A percentile compares a stretch with the other conserved stretches of the same genome.
These are phyloP conservation scores for Leptodontidium sp. DNA, from an alignment of 2,329 filamentous ascomycete species.

Conservation along the genomic window DNA sequence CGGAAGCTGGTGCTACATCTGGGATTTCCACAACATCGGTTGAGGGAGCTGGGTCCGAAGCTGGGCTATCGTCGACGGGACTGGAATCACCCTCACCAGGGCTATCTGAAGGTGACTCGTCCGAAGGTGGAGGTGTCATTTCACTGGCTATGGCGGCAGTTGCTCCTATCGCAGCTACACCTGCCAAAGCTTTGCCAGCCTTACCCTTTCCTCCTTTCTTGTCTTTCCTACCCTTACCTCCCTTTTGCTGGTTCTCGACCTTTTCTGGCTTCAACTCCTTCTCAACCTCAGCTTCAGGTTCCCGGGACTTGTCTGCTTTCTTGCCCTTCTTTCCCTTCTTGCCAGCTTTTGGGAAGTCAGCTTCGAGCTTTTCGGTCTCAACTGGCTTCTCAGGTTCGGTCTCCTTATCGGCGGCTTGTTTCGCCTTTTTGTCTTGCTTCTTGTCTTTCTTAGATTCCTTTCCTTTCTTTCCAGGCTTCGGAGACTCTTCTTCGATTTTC, in stretches of 20 bases:
- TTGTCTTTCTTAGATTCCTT: constrained; percentile 29
- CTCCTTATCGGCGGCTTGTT: constrained; percentile 9
- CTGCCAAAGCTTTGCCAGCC: constrained; percentile 25
- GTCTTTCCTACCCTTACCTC: constrained; percentile 28
- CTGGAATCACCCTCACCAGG: constrained; percentile 21
- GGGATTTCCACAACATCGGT: background rate
- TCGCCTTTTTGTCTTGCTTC: constrained; percentile 24
- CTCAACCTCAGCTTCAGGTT: constrained; percentile 4
- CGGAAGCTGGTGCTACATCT: background rate
- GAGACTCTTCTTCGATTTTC: constrained; percentile 9
- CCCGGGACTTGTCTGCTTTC: constrained; percentile 15
- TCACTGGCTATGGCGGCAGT: constrained; percentile 20
- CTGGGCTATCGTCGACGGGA: constrained; percentile 1
- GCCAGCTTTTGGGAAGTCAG: constrained; percentile 11
- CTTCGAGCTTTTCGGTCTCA: constrained; percentile 16
- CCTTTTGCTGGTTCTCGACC: constrained; percentile 18
- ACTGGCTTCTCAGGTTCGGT: constrained; percentile 13
- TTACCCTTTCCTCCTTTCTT: constrained; percentile 29
- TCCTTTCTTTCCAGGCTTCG: constrained; percentile 16
- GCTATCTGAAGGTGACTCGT: constrained; percentile 22
- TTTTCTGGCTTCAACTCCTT: constrained; percentile 19
- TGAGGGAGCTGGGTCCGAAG: constrained; percentile 18
- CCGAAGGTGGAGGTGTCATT: constrained; percentile 22
- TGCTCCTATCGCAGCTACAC: constrained; percentile 24
- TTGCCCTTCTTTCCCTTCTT: constrained; percentile 32